Conservation (phyloP, 169 alveolate genomes). For the Besnoitia besnoiti region DNA sequence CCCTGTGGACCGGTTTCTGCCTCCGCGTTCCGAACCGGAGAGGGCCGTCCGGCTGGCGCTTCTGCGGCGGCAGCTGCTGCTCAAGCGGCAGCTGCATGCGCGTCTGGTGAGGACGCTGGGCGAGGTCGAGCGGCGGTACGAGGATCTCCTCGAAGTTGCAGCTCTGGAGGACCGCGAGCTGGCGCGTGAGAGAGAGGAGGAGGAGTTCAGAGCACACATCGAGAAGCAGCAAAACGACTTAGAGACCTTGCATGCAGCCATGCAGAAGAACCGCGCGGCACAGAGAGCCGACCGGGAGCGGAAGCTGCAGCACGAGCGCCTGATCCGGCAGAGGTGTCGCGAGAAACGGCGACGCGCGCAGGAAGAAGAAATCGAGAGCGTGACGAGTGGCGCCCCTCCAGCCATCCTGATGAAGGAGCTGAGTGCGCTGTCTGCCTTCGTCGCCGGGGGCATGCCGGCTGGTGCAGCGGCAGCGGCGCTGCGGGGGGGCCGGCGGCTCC, state of each 20-base stretch:
- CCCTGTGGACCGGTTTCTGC: neutral
- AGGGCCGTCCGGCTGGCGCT: neutral
- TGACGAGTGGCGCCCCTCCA: conserved; percentile 5
- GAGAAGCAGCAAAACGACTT: conserved; percentile 5
- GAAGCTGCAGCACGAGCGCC: conserved; percentile 16
- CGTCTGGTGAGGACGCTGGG: conserved; percentile 10
- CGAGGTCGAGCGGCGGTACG: conserved; percentile 3
- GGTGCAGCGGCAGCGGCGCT: conserved; percentile 13
- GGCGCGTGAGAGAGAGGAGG: neutral
- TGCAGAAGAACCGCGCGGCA: neutral
- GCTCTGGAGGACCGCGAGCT: neutral
- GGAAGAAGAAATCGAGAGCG: neutral
- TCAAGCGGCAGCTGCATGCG: conserved; percentile 29
- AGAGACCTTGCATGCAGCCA: neutral
- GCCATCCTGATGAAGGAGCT: conserved; percentile 21
- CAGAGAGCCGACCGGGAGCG: conserved; percentile 30
- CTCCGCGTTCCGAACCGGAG: conserved; percentile 36
- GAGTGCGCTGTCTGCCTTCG: conserved; percentile 13
- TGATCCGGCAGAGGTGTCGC: conserved; percentile 17
- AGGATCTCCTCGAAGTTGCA: neutral
- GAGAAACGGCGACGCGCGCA: conserved; percentile 33
- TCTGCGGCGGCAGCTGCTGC: conserved; percentile 20
- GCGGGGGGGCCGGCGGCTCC: neutral
- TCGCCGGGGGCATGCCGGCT: neutral
- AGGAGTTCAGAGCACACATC: neutral